Base-by-base conservation (phyloP, 148 eudicot species). In the Spergularia bocconei region DNA sequence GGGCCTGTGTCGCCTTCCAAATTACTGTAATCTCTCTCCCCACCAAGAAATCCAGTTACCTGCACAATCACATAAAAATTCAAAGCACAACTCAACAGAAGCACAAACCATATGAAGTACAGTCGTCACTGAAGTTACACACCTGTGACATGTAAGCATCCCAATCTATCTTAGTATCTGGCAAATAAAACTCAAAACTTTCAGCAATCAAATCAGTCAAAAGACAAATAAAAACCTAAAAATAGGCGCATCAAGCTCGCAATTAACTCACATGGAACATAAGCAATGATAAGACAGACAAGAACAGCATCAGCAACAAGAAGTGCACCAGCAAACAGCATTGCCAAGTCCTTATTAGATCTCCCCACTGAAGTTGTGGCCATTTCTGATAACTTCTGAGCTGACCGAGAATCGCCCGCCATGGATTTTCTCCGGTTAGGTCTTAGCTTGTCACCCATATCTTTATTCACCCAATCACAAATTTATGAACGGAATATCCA, bases 101-200 rank as follows among this genome's bases (percentile, higher is more conserved):
- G 57, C 44, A 29, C 58, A 5, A 77, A 66, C 12, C 8, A 62
- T 39, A 41, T 41, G 55, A 19, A 63, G 50, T 25, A 58, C 62
- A 63, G 65, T 47, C 25, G 54, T 74, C 25, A 70, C 55, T 16
- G 36, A 69, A 60, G 59, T 60, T 7, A 67, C 74, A 17, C 58
- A 89, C 98, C 91, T 93, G 98, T 69, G 92, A 87, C 98, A 93
- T 93, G 74, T 93, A 93, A 65, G 98, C 98, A 77, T 93, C 93
- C 98, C 98, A 93, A 83, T 93, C 98, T 76, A 93, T 93, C 80
- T 93, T 91, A 13, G 98, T 93, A 75, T 93, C 98, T 93, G 86
- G 72, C 72, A 72, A 70, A 76, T 11, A 68, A 80, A 81, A 73
- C 69, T 71, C 66, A 75, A 71, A 71, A 54, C 69, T 65, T 53